phyloP scores from a whole-genome alignment of 73 alveolate genomes.

The Breviolum minutum region DNA sequence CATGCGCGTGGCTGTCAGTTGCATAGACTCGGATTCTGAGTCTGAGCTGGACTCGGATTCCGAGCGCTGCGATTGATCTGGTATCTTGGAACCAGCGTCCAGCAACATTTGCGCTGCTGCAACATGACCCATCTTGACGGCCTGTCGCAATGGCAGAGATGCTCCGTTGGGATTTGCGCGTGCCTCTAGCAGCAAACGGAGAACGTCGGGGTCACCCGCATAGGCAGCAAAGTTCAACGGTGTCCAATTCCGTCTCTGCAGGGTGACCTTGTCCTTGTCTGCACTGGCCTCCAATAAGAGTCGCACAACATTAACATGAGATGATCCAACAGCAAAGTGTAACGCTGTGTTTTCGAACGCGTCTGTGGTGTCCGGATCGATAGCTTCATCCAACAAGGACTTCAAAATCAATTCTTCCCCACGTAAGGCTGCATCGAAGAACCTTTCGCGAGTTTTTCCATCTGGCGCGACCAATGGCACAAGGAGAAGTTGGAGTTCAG shows the following conservation, averaged over 20 bases:
- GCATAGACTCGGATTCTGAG: not conserved
- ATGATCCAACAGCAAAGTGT: not conserved
- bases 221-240: not conserved
- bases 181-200: constrained; percentile 14
- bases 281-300: constrained; percentile 3
- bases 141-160: not conserved
- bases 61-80: not conserved
- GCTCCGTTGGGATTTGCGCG: not conserved
- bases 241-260: not conserved
- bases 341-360: not conserved
- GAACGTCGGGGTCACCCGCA: not conserved
- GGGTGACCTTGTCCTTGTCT: not conserved
- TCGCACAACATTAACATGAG: not conserved
- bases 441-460: not conserved
- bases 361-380: constrained; percentile 15
- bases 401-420: not conserved
- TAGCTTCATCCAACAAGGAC: not conserved
- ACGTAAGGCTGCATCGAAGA: not conserved
- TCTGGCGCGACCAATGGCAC: constrained; percentile 16
- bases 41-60: not conserved
- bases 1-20: not conserved
- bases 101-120: not conserved
- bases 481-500: constrained; percentile 31
- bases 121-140: not conserved
- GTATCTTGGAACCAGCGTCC: not conserved